Percentiles rank a stretch among this genome's conserved stretches.
phyloP scores from a whole-genome alignment of 352 stramenopile genomes.

The Phytopythium montanum region DNA sequence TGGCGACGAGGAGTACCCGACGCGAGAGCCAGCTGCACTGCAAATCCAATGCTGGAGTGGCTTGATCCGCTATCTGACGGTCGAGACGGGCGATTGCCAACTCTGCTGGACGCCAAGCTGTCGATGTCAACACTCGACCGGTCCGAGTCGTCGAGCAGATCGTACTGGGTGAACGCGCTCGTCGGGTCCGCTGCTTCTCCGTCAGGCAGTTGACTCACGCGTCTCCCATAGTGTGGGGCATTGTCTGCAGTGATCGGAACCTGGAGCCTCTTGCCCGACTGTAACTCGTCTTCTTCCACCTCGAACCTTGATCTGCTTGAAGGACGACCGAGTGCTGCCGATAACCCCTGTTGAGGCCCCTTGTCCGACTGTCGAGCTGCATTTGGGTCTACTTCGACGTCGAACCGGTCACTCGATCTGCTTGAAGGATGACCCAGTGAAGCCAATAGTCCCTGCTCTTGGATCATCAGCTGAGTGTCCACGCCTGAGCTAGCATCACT shows the following conservation, averaged over 20 bases:
- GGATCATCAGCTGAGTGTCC: not conserved
- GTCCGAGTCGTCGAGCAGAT: not conserved
- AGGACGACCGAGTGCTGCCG: too few species aligned
- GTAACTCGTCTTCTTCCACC: too few species aligned
- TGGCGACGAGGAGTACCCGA: slow-evolving; percentile 20
- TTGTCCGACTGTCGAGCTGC: not conserved
- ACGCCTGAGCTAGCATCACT: not conserved
- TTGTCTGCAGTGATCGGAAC: not conserved
- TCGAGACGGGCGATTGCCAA: not conserved
- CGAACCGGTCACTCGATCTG: not conserved
- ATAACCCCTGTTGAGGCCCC: too few species aligned
- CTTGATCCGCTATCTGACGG: slow-evolving; percentile 30
- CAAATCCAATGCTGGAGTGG: slow-evolving; percentile 47
- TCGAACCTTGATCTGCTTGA: too few species aligned
- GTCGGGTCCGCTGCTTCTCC: not conserved
- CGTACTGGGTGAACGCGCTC: not conserved
- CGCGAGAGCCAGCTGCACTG: slow-evolving; percentile 36
- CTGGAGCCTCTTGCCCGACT: not conserved
- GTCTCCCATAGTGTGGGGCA: not conserved
- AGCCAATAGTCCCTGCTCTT: not conserved
- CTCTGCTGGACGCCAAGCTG: not conserved
- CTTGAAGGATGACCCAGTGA: not conserved
- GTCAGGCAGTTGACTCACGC: not conserved
- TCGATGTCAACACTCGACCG: not conserved
- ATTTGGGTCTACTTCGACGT: not conserved